These are phyloP conservation scores for Pichia sp. DNA, from an alignment of 1,139 yeast genomes.

Conservation along the genomic window DNA sequence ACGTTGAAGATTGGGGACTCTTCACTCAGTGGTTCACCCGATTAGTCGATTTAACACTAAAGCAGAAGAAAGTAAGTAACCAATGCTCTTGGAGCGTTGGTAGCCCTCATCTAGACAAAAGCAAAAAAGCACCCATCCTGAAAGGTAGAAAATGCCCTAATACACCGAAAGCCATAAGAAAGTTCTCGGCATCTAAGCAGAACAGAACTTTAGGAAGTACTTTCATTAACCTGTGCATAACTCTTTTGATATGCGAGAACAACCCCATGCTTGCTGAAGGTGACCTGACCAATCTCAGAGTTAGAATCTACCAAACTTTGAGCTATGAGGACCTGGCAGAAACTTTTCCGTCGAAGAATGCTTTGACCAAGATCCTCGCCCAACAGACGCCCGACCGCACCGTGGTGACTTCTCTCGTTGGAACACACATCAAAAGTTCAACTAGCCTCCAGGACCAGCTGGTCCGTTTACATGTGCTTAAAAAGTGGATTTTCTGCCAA, in stretches of 20 bases:
- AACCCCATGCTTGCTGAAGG: neutral
- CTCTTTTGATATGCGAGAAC: neutral
- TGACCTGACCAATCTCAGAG: neutral
- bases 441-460: neutral
- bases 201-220: neutral
- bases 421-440: neutral
- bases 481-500: neutral
- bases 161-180: too few species aligned
- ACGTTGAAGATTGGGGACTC: neutral
- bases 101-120: too few species aligned
- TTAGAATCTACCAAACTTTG: neutral
- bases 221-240: neutral
- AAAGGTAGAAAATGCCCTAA: too few species aligned
- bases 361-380: neutral
- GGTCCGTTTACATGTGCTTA: neutral
- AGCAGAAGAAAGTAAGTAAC: neutral
- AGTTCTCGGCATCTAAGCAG: neutral
- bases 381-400: neutral
- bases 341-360: neutral
- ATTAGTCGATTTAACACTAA: neutral
- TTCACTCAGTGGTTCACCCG: neutral
- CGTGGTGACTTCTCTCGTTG: neutral
- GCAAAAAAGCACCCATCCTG: too few species aligned
- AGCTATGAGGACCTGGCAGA: neutral
- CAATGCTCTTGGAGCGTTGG: too few species aligned